Conservation (phyloP, 441 rosid species). For the Kokia cookei region DNA sequence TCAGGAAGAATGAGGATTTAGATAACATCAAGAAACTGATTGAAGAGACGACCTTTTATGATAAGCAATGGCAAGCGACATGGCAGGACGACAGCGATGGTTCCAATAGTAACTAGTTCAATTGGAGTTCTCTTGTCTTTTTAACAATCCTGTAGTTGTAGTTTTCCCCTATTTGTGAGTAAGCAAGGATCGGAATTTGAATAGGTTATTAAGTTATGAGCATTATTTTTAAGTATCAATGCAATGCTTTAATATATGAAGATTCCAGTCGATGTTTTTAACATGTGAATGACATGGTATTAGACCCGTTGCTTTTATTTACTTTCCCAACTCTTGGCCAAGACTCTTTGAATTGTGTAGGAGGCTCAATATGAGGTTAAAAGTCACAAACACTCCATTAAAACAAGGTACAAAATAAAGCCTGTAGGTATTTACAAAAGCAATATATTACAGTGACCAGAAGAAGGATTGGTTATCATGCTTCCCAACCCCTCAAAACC, state of each 20-base stretch:
- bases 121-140: neutral
- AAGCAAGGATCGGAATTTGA: too few relatives aligned
- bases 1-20: slow-evolving; percentile 84
- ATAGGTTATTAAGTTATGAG: neutral
- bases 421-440: neutral
- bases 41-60: slow-evolving; percentile 83
- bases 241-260: neutral
- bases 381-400: neutral
- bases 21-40: slow-evolving; percentile 62
- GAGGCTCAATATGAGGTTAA: neutral
- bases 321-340: neutral
- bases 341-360: neutral
- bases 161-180: neutral
- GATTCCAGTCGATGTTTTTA: neutral
- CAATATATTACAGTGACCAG: neutral
- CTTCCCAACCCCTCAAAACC: slow-evolving; percentile 65
- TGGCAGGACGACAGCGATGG: slow-evolving; percentile 61
- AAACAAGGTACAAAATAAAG: neutral
- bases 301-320: neutral
- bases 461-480: neutral
- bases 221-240: neutral
- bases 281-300: neutral
- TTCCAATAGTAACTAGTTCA: slow-evolving; percentile 18
- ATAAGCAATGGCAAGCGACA: slow-evolving; percentile 96
- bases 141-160: neutral